Conservation (phyloP, 2,329 filamentous ascomycete genomes). For the Pseudocercospora vitis region DNA sequence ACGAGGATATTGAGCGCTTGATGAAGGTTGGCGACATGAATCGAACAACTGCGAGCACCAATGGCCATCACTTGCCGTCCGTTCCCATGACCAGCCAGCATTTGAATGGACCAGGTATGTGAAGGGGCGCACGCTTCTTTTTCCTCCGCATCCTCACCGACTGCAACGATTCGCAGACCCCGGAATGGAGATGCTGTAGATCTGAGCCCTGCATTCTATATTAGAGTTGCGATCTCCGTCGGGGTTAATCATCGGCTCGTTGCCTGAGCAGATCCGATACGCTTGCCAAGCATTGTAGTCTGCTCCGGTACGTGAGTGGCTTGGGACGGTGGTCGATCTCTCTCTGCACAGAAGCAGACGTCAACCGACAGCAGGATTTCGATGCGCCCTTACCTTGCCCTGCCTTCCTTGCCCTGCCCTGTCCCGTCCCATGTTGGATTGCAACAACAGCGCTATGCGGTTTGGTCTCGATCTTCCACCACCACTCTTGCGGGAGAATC, state of each 20-base stretch:
- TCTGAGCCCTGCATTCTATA: background rate
- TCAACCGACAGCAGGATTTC: background rate
- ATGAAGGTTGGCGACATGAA: no score
- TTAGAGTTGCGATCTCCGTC: background rate
- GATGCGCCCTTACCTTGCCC: background rate
- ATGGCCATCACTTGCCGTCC: background rate
- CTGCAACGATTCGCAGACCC: background rate
- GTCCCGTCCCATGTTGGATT: no score
- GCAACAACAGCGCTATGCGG: background rate
- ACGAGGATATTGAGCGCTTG: no score
- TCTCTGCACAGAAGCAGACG: background rate
- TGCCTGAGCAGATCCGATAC: background rate
- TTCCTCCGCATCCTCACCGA: background rate
- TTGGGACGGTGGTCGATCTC: background rate
- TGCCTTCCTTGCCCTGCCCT: no score
- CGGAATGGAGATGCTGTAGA: background rate
- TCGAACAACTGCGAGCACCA: background rate
- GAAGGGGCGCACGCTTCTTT: background rate
- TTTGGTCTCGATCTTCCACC: background rate
- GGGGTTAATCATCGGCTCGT: background rate
- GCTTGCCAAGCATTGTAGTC: background rate
- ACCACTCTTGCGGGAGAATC: background rate
- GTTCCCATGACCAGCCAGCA: no score
- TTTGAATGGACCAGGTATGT: background rate
- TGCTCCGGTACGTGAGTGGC: slow-evolving; percentile 6